These are phyloP conservation scores for Boletus vinaceobasis DNA, from an alignment of 768 basidiomycete species.

Conservation along the genomic window DNA sequence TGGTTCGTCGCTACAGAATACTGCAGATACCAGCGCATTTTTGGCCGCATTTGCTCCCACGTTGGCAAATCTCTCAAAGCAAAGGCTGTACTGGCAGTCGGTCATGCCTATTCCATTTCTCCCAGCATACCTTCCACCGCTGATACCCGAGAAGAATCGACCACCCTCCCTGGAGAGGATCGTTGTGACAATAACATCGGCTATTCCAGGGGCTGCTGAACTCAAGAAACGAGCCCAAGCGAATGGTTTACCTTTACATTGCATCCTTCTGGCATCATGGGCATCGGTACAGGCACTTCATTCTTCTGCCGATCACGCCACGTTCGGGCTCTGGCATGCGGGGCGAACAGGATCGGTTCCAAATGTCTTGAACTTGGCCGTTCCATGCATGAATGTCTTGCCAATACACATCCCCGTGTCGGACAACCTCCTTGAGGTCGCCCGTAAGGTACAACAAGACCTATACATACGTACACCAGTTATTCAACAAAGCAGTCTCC, in stretches of 20 bases:
- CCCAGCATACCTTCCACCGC: slow-evolving; percentile 28
- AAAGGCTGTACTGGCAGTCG: slow-evolving; percentile 36
- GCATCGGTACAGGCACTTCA: slow-evolving; percentile 36
- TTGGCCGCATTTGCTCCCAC: slow-evolving; percentile 23
- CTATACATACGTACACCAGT: slow-evolving; percentile 36
- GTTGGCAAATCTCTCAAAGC: slow-evolving; percentile 15
- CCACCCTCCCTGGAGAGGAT: not conserved
- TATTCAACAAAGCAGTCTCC: slow-evolving; percentile 41
- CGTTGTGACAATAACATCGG: slow-evolving; percentile 34
- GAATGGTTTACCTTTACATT: slow-evolving; percentile 35
- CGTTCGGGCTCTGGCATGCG: slow-evolving; percentile 47
- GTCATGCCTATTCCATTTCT: slow-evolving; percentile 29
- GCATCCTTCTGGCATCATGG: slow-evolving; percentile 45
- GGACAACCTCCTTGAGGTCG: slow-evolving; percentile 25
- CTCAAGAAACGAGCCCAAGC: slow-evolving; percentile 44
- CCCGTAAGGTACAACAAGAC: slow-evolving; percentile 34
- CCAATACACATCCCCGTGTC: slow-evolving; percentile 33
- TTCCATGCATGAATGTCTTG: slow-evolving; percentile 45
- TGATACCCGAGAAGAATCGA: not conserved
- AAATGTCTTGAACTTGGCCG: slow-evolving; percentile 36
- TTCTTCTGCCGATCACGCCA: slow-evolving; percentile 27
- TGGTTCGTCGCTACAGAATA: slow-evolving; percentile 20
- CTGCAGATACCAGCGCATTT: slow-evolving; percentile 30
- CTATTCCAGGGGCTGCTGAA: slow-evolving; percentile 41
- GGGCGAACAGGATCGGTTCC: slow-evolving; percentile 38